phyloP scores from a whole-genome alignment of 2,329 filamentous ascomycete species.

The Trichoderma simmonsii region DNA sequence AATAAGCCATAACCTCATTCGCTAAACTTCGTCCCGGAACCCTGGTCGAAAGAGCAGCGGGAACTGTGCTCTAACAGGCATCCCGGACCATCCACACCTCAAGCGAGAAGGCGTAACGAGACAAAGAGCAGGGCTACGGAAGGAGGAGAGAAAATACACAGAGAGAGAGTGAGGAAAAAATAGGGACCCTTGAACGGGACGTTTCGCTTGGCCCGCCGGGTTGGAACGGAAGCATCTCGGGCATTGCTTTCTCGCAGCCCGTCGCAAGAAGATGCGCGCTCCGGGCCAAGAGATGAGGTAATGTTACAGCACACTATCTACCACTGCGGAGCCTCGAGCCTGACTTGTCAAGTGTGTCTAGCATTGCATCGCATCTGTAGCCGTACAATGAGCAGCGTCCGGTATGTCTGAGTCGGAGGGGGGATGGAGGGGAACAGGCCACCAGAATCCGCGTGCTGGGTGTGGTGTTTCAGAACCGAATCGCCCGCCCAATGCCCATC shows the following conservation, averaged over 20 bases:
- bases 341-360: not conserved
- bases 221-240: slow-evolving; percentile 6
- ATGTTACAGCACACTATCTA: not conserved
- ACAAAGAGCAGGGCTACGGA: not conserved
- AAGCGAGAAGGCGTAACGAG: slow-evolving; percentile 7
- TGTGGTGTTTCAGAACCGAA: slow-evolving; percentile 1
- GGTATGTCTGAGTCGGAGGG: not conserved
- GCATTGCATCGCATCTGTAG: too few species aligned
- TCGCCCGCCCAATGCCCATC: not conserved
- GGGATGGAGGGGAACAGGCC: not conserved
- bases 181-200: not conserved
- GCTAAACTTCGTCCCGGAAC: slow-evolving; percentile 10
- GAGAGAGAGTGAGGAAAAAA: not conserved
- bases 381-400: not conserved
- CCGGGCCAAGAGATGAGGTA: not conserved
- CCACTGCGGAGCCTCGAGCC: not conserved
- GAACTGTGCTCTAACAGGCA: slow-evolving; percentile 22
- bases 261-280: not conserved
- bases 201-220: not conserved
- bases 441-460: not conserved
- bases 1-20: slow-evolving; percentile 9
- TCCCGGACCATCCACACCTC: slow-evolving; percentile 18
- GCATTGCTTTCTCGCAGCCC: not conserved
- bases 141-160: not conserved
- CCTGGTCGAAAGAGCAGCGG: slow-evolving; percentile 11